Evolutionary conservation across 805 yeast species (phyloP).

Genomic region (Vanderwaltozyma yarrowii): DNA sequence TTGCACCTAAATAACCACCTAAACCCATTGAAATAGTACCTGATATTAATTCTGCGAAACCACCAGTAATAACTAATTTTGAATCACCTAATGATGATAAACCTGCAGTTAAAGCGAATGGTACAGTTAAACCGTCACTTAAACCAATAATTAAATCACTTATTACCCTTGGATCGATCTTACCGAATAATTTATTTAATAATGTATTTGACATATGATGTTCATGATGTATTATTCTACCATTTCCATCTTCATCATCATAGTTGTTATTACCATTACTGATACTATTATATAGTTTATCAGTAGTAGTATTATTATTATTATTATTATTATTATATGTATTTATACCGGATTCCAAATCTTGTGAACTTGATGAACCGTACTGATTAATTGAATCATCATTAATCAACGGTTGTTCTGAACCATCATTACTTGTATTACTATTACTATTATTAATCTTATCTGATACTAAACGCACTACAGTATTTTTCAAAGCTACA

Average conservation of each 20-base stretch:
- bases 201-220: not conserved
- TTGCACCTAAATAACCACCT: slow-evolving; percentile 92
- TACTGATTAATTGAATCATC: slow-evolving; percentile 7
- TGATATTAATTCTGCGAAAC: slow-evolving; percentile 89
- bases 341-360: slow-evolving; percentile 8
- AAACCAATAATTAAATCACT: slow-evolving; percentile 87
- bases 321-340: not conserved
- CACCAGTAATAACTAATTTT: slow-evolving; percentile 88
- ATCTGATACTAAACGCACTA: slow-evolving; percentile 5
- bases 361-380: slow-evolving; percentile 7
- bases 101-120: slow-evolving; percentile 95
- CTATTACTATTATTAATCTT: slow-evolving; percentile 3
- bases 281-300: not conserved
- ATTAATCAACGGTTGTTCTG: slow-evolving; percentile 13
- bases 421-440: slow-evolving; percentile 1
- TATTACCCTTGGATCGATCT: slow-evolving; percentile 82
- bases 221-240: not conserved
- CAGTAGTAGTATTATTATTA: not conserved
- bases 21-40: slow-evolving; percentile 97
- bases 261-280: not conserved
- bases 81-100: slow-evolving; percentile 81
- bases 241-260: slow-evolving; percentile 1
- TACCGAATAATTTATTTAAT: slow-evolving; percentile 34
- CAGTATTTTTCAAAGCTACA: slow-evolving; percentile 25
- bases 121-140: slow-evolving; percentile 91